Conservation (phyloP, 2,329 filamentous ascomycete genomes). For the Xylariaceae sp. region DNA sequence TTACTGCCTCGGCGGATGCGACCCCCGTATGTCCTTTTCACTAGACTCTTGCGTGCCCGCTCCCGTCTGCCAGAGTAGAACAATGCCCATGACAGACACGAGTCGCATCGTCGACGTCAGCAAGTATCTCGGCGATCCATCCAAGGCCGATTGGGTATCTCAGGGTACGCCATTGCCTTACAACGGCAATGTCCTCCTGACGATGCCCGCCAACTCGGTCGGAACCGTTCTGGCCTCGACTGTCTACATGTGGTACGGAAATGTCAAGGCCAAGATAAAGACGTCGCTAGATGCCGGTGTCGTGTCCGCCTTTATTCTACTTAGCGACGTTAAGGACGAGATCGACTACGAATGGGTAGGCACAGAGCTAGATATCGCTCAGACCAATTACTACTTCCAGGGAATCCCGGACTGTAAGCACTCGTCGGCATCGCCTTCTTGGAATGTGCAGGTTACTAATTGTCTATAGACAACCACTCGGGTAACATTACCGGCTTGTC, state of each 20-base stretch:
- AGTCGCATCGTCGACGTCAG: slow-evolving; percentile 66
- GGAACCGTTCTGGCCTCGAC: slow-evolving; percentile 83
- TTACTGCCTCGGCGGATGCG: slow-evolving; percentile 93
- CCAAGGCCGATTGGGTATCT: slow-evolving; percentile 79
- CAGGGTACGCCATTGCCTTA: slow-evolving; percentile 70
- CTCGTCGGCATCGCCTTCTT: slow-evolving; percentile 1
- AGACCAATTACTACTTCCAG: slow-evolving; percentile 98
- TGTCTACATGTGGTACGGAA: slow-evolving; percentile 95
- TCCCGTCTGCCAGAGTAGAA: slow-evolving; percentile 73
- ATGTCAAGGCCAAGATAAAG: slow-evolving; percentile 78
- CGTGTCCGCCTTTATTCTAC: slow-evolving; percentile 93
- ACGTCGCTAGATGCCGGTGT: slow-evolving; percentile 82
- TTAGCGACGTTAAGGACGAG: slow-evolving; percentile 95
- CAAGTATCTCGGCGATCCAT: slow-evolving; percentile 81
- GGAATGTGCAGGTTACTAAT: slow-evolving; percentile 18
- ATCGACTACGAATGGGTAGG: slow-evolving; percentile 97
- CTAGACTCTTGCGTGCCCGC: slow-evolving; percentile 81
- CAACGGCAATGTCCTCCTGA: slow-evolving; percentile 71
- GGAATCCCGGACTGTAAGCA: slow-evolving; percentile 84
- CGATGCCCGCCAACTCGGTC: slow-evolving; percentile 80
- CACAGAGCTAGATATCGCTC: slow-evolving; percentile 67
- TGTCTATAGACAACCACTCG: slow-evolving; percentile 63
- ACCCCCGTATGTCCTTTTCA: slow-evolving; percentile 76
- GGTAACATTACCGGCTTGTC: slow-evolving; percentile 60
- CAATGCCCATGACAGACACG: slow-evolving; percentile 69